phyloP scores from a whole-genome alignment of 495 filamentous ascomycete genomes.

The Massariosphaeria phaeospora region DNA sequence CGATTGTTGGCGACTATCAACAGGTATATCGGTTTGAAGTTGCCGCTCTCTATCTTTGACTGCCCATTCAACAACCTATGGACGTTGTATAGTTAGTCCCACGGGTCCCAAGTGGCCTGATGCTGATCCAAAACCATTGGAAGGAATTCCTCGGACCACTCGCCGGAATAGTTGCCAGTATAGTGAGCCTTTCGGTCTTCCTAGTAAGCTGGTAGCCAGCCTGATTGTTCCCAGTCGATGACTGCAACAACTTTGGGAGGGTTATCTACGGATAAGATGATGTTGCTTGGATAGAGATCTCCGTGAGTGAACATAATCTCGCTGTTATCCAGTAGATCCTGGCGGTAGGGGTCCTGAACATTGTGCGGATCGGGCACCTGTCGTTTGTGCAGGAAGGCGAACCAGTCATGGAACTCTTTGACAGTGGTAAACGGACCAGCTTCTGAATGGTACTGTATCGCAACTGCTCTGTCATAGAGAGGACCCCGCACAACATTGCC shows the following conservation, averaged over 20 bases:
- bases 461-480: conserved; percentile 9
- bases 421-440: conserved; percentile 43
- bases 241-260: conserved; percentile 39
- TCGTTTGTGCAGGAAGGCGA: conserved; percentile 34
- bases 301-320: conserved; percentile 47
- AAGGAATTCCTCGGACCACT: conserved; percentile 8
- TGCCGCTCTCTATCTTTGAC: too few species aligned
- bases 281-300: conserved; percentile 47
- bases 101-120: background rate
- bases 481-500: conserved; percentile 31
- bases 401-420: conserved; percentile 46
- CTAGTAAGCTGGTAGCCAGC: conserved; percentile 49
- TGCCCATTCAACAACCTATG: conserved; percentile 2
- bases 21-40: too few species aligned
- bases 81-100: background rate
- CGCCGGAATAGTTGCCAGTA: background rate
- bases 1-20: too few species aligned
- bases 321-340: conserved; percentile 39
- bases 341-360: conserved; percentile 41
- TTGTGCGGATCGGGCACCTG: conserved; percentile 31
- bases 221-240: conserved; percentile 49
- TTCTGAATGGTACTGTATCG: background rate
- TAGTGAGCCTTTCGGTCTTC: conserved; percentile 45
- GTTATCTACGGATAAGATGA: conserved; percentile 38
- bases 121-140: conserved; percentile 11